Evolutionary conservation across 2,329 filamentous ascomycete species (phyloP), one percentile per base, ranked within the genome.

Genomic region (Trichoderma aggressivum): DNA sequence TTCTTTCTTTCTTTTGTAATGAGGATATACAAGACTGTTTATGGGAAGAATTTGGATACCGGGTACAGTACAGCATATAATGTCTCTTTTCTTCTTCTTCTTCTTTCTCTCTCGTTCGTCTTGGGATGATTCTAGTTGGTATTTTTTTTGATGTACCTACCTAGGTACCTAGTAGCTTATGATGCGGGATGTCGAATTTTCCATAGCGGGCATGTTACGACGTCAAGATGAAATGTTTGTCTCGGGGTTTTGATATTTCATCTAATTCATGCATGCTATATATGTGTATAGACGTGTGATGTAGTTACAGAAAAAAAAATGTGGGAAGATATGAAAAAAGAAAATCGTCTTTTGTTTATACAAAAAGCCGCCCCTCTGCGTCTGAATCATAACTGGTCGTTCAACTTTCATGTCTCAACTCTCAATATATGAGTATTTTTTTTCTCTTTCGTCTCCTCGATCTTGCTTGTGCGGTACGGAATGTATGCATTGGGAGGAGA

Each of bases 211-310:
- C 58, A 36, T 61, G 28, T 32, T 21, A 59, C 28, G 32, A n/a
- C 30, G 30, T 34, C 56, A 34, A 34, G 21, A 14, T 34, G 4
- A 59, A 61, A 11, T 8, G 14, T 4, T 60, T 60, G 58, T 14
- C 32, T 61, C 14, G n/a, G 14, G n/a, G 16, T 24, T 60, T 60
- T 65, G n/a, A 12, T 65, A 50, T 43, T 47, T 70, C 26, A 53
- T 63, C 59, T 34, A 56, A 70, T 62, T 63, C 58, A 70, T 70
- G 67, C 43, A 62, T 70, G 58, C 59, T 56, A 62, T 62, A 61
- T 56, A 62, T 65, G 34, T 61, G 34, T 61, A 39, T 61, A 39
- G 21, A 24, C n/a, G 32, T 26, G 30, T 39, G 36, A 39, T 39
- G 26, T 11, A 18, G 12, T 12, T 14, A 26, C 53, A 21, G 26